Base-by-base conservation (phyloP, 495 filamentous ascomycete genomes). In the Penicillium pulvis region DNA sequence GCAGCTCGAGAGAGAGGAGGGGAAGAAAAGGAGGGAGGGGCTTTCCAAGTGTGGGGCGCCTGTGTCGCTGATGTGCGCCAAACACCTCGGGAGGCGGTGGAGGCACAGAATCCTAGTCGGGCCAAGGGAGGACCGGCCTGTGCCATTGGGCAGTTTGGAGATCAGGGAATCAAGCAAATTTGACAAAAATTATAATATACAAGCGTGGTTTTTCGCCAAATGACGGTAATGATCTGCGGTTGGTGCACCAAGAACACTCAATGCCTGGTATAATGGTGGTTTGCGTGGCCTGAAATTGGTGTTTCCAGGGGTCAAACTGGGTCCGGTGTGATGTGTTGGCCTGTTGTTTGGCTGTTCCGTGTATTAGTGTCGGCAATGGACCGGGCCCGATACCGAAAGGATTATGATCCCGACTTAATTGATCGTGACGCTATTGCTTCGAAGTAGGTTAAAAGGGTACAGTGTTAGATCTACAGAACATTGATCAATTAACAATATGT, bases 31-130 rank as follows among this genome's bases (percentile, higher is more conserved):
- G 69, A 70, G 59, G 62, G 72, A 70, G 74, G 62, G 73, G 72
- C 68, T 65, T 67, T 59, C 62, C 60, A 75, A 65, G 76, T 73
- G 73, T 73, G 74, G 74, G 74, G 74, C 69, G 71, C 73, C 73
- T 75, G 60, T 56, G 65, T 71, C 70, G 68, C 70, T 62, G 74
- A 73, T 72, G 73, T 73, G 72, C 72, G 73, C 62, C 59, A 62
- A 61, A 72, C 70, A 62, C 60, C 49, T 63, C 63, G 70, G 67
- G 64, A 70, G 70, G 71, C 74, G 72, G 74, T 75, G 74, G 74
- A 68, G 67, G 60, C 56, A 54, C 54, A 53, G 58, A 61, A 65
- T 67, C 64, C 66, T 65, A 73, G 66, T 71, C 72, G 75, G 71
- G 58, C 71, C 57, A 74, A 75, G 62, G 69, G 71, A 72, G 63